A percentile compares a stretch with the other conserved stretches of the same genome.
Evolutionary conservation across 1,139 yeast species (phyloP).

Genomic region (Pichia norvegensis): DNA sequence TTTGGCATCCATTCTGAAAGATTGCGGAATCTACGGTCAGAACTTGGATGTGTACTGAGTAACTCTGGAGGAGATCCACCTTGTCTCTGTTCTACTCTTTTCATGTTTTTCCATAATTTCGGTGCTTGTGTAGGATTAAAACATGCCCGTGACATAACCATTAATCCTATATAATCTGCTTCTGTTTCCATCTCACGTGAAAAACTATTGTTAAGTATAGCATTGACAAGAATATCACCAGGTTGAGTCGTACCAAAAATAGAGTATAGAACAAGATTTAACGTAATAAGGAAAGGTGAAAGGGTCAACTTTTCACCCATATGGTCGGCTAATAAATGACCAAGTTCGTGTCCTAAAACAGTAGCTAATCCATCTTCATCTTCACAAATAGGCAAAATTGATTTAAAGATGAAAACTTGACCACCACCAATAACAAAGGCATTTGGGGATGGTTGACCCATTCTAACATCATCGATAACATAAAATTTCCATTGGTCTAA

Average conservation of each 20-base stretch:
- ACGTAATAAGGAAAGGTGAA: conserved; percentile 49
- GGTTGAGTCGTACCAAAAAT: conserved; percentile 46
- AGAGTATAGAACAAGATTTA: conserved; percentile 44
- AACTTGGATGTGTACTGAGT: conserved; percentile 88
- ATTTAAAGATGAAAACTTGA: conserved; percentile 80
- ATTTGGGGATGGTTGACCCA: conserved; percentile 56
- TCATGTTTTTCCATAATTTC: conserved; percentile 78
- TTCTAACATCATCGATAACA: conserved; percentile 60
- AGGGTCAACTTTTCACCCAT: conserved; percentile 71
- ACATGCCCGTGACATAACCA: conserved; percentile 87
- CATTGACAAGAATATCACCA: conserved; percentile 48
- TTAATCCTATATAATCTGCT: conserved; percentile 90
- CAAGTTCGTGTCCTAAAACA: conserved; percentile 84
- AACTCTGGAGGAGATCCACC: conserved; percentile 47
- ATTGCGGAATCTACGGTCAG: conserved; percentile 58
- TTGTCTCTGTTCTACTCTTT: conserved; percentile 40
- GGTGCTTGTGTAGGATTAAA: conserved; percentile 69
- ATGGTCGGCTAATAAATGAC: conserved; percentile 91
- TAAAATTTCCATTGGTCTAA: conserved; percentile 70
- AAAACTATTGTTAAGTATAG: conserved; percentile 69
- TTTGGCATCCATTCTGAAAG: conserved; percentile 68
- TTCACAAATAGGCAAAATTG: conserved; percentile 68
- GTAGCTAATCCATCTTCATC: conserved; percentile 92
- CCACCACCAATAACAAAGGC: conserved; percentile 97
- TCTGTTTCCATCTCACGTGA: conserved; percentile 92